Base-by-base conservation (phyloP, 371 early-diverging fungal species). In the Apophysomyces elegans region DNA sequence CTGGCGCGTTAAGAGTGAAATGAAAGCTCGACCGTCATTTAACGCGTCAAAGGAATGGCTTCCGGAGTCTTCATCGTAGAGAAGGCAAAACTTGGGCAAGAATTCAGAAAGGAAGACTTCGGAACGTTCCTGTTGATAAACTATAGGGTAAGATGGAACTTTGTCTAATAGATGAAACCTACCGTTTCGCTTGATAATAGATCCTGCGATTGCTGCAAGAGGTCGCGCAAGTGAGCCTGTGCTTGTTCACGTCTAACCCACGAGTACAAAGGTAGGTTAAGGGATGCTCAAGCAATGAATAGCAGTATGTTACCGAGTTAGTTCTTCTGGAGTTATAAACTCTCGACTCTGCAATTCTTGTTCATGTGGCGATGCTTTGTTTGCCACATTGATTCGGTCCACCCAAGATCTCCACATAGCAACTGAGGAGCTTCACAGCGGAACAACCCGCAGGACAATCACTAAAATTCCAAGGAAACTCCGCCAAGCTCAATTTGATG, bases 371-470 rank as follows among this genome's bases (percentile, higher is more conserved):
- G 62, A 56, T 14, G 64, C 60, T 56, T 44, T 70, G 37, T 64
- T 68, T 38, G 75, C 61, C 8, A 79, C 75, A 56, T 81, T 81
- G 57, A 81, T 77, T 39, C 74, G 75, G 66, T 79, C 82, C 37
- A 81, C 82, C 82, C 82, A 81, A 16, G 82, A 79, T 70, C 77
- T 65, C 82, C 82, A 81, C 79, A 78, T 76, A 36, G 39, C 60
- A 26, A 50, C 54, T 50, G 54, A 50, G 54, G 21, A 50, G 54
- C 21, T 9, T n/a, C 54, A 50, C 9, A 50, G 54, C 1, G 54
- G 21, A 26, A 50, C 21, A 50, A 9, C 32, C 32, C 54, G 21
- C 21, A 16, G 21, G 54, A 50, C 16, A 18, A 9, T 21, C 8
- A 21, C 21, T 11, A 4, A 50, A 21, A 21, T 50, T 21, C 21